Conservation (phyloP, 371 early-diverging fungal genomes). For the Zancudomyces culisetae region DNA sequence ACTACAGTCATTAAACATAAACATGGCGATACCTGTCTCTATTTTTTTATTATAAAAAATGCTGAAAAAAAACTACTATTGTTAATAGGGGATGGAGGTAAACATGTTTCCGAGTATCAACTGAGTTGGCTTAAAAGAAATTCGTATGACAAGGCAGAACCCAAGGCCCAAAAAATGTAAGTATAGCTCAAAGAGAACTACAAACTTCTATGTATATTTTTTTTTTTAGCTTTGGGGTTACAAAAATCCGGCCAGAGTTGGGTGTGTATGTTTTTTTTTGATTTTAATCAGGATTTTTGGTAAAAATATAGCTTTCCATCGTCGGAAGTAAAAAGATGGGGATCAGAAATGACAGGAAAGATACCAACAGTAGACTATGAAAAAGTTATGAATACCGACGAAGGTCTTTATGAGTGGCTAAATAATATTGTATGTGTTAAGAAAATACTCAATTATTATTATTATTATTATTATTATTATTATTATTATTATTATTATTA, state of each 20-base stretch:
- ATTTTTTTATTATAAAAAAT: not conserved
- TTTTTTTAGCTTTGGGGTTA: not conserved
- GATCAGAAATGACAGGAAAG: conserved; percentile 22
- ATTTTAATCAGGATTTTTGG: not conserved
- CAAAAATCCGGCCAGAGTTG: too few relatives aligned
- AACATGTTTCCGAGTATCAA: conserved; percentile 36
- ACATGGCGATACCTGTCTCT: not conserved
- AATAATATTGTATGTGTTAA: too few relatives aligned
- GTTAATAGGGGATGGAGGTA: conserved; percentile 11
- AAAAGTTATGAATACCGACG: conserved; percentile 42
- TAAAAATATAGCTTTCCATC: not conserved
- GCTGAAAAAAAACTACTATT: not conserved
- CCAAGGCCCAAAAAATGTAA: conserved; percentile 8
- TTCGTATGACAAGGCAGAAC: conserved; percentile 45
- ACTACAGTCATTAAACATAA: not conserved
- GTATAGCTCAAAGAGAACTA: not conserved
- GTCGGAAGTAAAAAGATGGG: conserved; percentile 2
- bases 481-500: too few relatives aligned
- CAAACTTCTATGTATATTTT: not conserved
- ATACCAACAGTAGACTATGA: conserved; percentile 26
- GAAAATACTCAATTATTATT: too few relatives aligned
- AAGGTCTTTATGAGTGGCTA: conserved; percentile 54
- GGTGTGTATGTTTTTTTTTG: not conserved
- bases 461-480: too few relatives aligned
- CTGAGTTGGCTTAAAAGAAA: conserved; percentile 49